Evolutionary conservation across 2,329 filamentous ascomycete genomes (phyloP).

Genomic region (Sporothrix phasma): DNA sequence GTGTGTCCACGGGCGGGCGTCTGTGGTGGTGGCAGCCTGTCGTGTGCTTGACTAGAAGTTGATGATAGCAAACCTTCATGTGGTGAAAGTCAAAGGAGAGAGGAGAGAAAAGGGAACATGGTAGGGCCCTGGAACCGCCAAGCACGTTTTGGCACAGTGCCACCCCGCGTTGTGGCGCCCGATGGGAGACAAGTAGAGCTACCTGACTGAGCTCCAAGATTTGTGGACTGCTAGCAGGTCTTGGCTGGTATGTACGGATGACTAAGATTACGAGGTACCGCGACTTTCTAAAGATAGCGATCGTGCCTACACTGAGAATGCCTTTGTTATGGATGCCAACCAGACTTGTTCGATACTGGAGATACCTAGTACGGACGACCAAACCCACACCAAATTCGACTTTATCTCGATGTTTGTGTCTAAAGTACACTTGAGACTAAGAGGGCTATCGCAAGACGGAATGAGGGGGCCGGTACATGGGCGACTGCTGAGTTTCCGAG

Average conservation of each 20-base stretch:
- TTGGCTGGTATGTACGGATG: not conserved
- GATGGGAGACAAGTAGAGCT: not conserved
- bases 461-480: slow-evolving; percentile 34
- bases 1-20: not conserved
- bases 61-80: not conserved
- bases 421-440: not conserved
- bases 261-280: slow-evolving; percentile 7
- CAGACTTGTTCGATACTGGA: not conserved
- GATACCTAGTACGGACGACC: not conserved
- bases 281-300: not conserved
- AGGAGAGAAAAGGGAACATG: not conserved
- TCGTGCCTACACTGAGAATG: slow-evolving; percentile 2
- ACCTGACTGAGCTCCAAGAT: too few species aligned
- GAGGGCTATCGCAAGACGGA: not conserved
- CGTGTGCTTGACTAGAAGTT: not conserved
- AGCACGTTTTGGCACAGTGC: slow-evolving; percentile 6
- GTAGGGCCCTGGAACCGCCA: slow-evolving; percentile 1
- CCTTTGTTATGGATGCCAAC: slow-evolving; percentile 2
- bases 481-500: slow-evolving; percentile 44
- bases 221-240: not conserved
- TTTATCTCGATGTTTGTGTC: not conserved
- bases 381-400: not conserved
- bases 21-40: not conserved
- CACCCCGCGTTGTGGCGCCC: slow-evolving; percentile 7
- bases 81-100: not conserved